phyloP scores from a whole-genome alignment of 768 basidiomycete genomes.

The Pisolithus microcarpus region DNA sequence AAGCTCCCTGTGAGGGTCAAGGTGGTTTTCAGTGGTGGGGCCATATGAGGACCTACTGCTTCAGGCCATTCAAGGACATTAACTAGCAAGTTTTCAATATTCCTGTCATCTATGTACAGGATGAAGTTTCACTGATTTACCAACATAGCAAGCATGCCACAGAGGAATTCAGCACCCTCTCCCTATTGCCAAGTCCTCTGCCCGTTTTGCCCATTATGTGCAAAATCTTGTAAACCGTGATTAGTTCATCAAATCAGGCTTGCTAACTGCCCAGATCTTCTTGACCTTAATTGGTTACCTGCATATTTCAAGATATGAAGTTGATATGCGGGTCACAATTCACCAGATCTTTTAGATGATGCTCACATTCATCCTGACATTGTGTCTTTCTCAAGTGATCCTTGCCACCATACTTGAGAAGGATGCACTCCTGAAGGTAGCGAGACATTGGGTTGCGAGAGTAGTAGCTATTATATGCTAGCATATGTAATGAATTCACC shows the following conservation, averaged over 20 bases:
- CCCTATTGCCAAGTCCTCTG: conserved; percentile 79
- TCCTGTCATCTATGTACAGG: conserved; percentile 76
- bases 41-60: no score
- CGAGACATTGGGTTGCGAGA: no score
- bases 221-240: conserved; percentile 84
- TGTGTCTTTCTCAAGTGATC: no score
- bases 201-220: conserved; percentile 86
- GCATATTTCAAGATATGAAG: conserved; percentile 46
- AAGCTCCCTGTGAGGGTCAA: no score
- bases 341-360: conserved; percentile 84
- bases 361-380: conserved; percentile 92
- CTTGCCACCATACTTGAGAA: no score
- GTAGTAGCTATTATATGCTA: no score
- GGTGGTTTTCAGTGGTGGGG: no score
- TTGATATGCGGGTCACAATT: conserved; percentile 54
- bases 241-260: conserved; percentile 51
- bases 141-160: conserved; percentile 82
- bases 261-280: conserved; percentile 50
- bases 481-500: no score
- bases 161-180: conserved; percentile 72
- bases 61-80: conserved; percentile 12
- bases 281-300: no score
- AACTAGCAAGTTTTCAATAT: conserved; percentile 47
- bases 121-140: conserved; percentile 90
- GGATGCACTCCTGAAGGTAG: no score